Base-by-base conservation (phyloP, 768 basidiomycete genomes). In the Russula compacta region DNA sequence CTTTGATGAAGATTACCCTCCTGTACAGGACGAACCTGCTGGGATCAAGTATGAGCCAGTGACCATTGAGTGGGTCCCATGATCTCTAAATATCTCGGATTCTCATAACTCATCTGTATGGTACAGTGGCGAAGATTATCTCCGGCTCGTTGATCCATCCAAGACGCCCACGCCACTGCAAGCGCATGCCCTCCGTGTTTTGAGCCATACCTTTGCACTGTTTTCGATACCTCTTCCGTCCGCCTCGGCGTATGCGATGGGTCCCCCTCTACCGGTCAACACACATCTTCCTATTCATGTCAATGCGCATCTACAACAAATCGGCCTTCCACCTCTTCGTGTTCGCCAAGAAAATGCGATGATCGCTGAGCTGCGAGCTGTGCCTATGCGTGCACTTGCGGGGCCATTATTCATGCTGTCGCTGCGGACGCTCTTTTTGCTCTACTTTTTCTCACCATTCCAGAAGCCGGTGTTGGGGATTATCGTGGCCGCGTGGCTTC, bases 1-100 rank as follows among this genome's bases (percentile, higher is more conserved):
- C 19, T 68, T 80, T 29, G 80, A 81, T 42, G 69, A 70, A 36
- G 69, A 67, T n/a, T 62, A 53, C 36, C 66, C 66, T 15, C 36
- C 64, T 33, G 42, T 48, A 3, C 48, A 62, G 46, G 59, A 58
- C 17, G 60, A 66, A 58, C 39, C 57, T 12, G 44, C 46, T 0
- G 66, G 63, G 21, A 51, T 66, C 35, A 65, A 65, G 49, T 66
- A 66, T 39, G 64, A 61, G 38, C 50, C 42, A 8, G 58, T 49
- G 21, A 66, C 53, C 3, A 55, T 66, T 24, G 48, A 65, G 66
- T 66, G 29, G 24, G 66, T 59, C 15, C 46, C 39, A 5, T 14
- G 9, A n/a, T 17, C 29, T 49, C 35, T 19, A 1, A n/a, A 32
- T 15, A 15, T 10, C 24, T 36, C 3, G 19, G 39, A 21, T 50